Percentiles rank a stretch among this genome's conserved stretches.
phyloP scores from a whole-genome alignment of 2,329 filamentous ascomycete genomes.

The Camptophora hylomeconis region DNA sequence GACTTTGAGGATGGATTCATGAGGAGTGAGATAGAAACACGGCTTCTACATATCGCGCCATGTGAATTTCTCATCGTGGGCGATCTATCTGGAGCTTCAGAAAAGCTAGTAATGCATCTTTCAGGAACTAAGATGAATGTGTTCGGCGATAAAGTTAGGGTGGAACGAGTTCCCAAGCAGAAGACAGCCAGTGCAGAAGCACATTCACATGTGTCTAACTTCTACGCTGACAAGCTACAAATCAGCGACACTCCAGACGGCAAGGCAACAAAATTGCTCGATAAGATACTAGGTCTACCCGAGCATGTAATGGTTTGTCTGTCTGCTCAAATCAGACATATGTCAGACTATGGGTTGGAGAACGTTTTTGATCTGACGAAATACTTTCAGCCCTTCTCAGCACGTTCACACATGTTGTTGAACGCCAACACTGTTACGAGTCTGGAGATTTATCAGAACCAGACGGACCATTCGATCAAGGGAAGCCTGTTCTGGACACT shows the following conservation, averaged over 20 bases:
- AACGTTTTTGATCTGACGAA: conserved; percentile 94
- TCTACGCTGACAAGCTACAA: conserved; percentile 80
- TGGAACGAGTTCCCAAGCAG: conserved; percentile 63
- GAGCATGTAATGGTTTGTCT: conserved; percentile 82
- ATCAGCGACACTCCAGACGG: conserved; percentile 39
- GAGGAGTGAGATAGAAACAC: conserved; percentile 88
- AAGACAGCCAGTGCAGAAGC: conserved; percentile 76
- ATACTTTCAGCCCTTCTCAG: conserved; percentile 93
- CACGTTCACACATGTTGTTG: conserved; percentile 85
- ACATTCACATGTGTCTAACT: conserved; percentile 78
- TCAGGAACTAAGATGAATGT: conserved; percentile 82
- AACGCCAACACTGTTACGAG: conserved; percentile 91
- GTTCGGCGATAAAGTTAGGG: conserved; percentile 77
- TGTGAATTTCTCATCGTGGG: conserved; percentile 93
- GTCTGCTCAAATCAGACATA: conserved; percentile 88
- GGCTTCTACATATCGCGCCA: conserved; percentile 87
- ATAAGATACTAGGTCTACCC: conserved; percentile 74
- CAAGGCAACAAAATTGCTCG: conserved; percentile 54
- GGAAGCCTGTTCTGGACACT: conserved; percentile 93
- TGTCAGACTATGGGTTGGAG: conserved; percentile 83
- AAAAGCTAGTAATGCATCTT: conserved; percentile 82
- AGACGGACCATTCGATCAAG: conserved; percentile 71
- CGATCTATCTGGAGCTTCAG: conserved; percentile 75
- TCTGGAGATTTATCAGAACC: conserved; percentile 89
- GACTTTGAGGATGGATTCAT: conserved; percentile 96